These are phyloP conservation scores for Sinapis alba DNA, from an alignment of 441 rosid genomes.

Conservation along the genomic window DNA sequence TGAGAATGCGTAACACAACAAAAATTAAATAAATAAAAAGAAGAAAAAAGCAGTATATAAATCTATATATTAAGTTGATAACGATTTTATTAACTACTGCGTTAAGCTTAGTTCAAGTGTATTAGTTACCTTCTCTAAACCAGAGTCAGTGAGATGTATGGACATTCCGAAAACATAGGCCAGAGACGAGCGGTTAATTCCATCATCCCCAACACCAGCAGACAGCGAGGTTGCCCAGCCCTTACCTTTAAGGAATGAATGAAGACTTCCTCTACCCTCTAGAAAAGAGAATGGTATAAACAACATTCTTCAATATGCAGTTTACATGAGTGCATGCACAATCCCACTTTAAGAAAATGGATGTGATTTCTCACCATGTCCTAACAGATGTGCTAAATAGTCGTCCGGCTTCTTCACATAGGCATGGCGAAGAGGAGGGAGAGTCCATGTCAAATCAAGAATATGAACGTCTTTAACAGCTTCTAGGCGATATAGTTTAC, in stretches of 20 bases:
- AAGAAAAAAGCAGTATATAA: neutral
- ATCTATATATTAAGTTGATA: constrained; percentile 11
- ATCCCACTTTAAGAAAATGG: constrained; percentile 5
- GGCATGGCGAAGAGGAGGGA: constrained; percentile 85
- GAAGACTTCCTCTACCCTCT: constrained; percentile 99
- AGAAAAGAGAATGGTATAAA: constrained; percentile 39
- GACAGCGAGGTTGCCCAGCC: constrained; percentile 91
- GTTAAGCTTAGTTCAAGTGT: neutral
- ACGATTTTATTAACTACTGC: neutral
- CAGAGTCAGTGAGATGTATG: constrained; percentile 85
- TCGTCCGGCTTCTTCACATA: constrained; percentile 94
- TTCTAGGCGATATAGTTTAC: constrained; percentile 78
- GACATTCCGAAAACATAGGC: constrained; percentile 90
- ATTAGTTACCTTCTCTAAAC: constrained; percentile 77
- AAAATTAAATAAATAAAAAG: constrained; percentile 29
- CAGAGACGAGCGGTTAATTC: constrained; percentile 81
- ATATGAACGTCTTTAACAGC: constrained; percentile 92
- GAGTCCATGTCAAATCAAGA: constrained; percentile 83
- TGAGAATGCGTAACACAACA: constrained; percentile 12
- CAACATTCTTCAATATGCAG: constrained; percentile 9
- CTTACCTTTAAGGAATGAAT: constrained; percentile 71
- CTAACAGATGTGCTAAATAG: constrained; percentile 90
- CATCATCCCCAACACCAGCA: constrained; percentile 96
- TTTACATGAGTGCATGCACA: constrained; percentile 5
- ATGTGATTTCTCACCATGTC: constrained; percentile 68